Evolutionary conservation across 1,284 basidiomycete species (phyloP), one percentile per base, ranked within the genome.

Genomic region (Anthracocystis panici-leucophaei): DNA sequence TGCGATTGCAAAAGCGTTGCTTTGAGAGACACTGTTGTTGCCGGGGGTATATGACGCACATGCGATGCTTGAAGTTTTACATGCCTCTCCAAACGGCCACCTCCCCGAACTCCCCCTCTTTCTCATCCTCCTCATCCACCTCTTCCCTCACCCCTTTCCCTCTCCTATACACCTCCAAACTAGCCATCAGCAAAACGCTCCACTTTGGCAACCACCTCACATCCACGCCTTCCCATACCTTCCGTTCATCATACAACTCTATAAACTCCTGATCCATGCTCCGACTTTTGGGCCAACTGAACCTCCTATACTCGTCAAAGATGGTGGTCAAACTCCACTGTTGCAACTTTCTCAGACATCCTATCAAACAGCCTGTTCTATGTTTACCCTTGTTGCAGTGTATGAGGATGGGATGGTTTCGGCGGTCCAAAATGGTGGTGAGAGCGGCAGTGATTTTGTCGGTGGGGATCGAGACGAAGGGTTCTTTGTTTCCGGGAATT

Each of bases 321-420:
- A 88, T 88, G 1, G 87, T 87, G 0, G 88, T 88, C 18, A 88
- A 80, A 33, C 87, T 87, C 88, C 88, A 89, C 16, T 86, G 85
- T 73, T 89, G 88, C 9, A 89, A 75, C 48, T 88, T 87, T 3
- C 89, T 82, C 10, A 89, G 84, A 74, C 88, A 89, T 5, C 88
- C 89, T 8, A 89, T 87, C 29, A 89, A 80, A 73, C 88, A 89
- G 1, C 89, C 89, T 0, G 89, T 89, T 1, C 89, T 86, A 66
- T 89, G 89, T 85, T 89, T 89, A 59, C 89, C 89, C 81, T 89
- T 89, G 84, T 89, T 89, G 84, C 89, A 89, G 75, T 89, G 89
- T 20, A 89, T 88, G 35, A 89, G 79, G 29, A 89, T 85, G 1
- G 89, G 89, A 65, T 89, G 88, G 74, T 89, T 89, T 5, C 88